phyloP scores from a whole-genome alignment of 2,329 filamentous ascomycete genomes.

The Cladosporium sphaerospermum region DNA sequence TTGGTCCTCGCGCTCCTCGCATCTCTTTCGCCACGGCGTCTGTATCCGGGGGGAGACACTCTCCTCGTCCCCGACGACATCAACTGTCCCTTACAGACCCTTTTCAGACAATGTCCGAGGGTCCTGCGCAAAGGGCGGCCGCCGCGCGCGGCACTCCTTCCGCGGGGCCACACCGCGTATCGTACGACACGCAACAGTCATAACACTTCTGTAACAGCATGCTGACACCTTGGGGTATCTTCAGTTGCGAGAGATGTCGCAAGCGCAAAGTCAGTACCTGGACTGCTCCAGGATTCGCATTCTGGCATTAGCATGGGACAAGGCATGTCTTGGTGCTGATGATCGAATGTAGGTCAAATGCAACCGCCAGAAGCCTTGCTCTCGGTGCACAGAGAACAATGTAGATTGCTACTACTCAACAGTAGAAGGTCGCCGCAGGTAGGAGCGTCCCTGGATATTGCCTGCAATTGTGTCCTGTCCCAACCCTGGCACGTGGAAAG shows the following conservation, averaged over 20 bases:
- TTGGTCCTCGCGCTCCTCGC: too few species aligned
- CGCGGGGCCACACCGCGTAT: neutral
- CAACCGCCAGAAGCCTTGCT: neutral
- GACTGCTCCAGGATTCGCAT: neutral
- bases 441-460: neutral
- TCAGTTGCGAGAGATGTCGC: conserved; percentile 1
- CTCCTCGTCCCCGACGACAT: too few species aligned
- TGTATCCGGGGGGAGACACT: too few species aligned
- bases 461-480: neutral
- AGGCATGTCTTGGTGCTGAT: neutral
- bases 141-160: too few species aligned
- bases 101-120: too few species aligned
- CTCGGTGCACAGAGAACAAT: neutral
- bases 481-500: neutral
- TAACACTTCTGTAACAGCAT: neutral
- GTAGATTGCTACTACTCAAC: neutral
- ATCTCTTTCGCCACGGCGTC: too few species aligned
- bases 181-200: neutral
- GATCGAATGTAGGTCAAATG: neutral
- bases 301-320: neutral
- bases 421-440: neutral
- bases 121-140: too few species aligned
- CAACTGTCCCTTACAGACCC: too few species aligned
- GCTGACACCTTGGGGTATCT: neutral
- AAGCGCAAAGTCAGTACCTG: conserved; percentile 1